Base-by-base conservation (phyloP, 176 grass and related monocot genomes). In the Zoysia pacifica region DNA sequence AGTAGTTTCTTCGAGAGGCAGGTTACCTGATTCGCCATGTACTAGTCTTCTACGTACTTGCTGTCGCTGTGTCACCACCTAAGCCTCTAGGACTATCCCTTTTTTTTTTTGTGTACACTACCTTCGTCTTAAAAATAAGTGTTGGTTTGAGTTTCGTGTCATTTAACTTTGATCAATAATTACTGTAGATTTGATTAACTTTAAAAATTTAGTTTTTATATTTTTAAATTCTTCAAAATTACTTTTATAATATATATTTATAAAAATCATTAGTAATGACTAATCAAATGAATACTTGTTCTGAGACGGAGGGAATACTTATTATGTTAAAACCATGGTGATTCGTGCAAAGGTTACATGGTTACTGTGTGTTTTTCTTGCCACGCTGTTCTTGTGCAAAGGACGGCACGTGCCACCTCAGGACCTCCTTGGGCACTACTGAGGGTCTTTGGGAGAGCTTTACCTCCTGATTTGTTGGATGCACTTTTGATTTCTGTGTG, bases 1-100 rank as follows among this genome's bases (percentile, higher is more conserved):
- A 53, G 62, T 69, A 76, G 87, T 28, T 53, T 35, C 64, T 69
- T 69, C n/a, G 70, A 71, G 50, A 49, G 55, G 76, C 81, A 79
- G 69, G 69, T 60, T 55, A 49, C 73, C 85, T 85, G 74, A 60
- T 73, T 81, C 67, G 40, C 65, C 64, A 45, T 69, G 75, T 84
- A 28, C 28, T 28, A 82, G 68, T 48, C 10, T 41, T 64, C 36
- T 76, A 69, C 38, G 58, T 55, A 48, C 39, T 28, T 52, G 43
- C 50, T 43, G 62, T 40, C 35, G 42, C 66, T 1, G n/a, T 81
- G 50, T 61, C 44, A 20, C 44, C 39, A 3, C 80, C 66, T 72
- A 70, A 85, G 65, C 70, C 58, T 28, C 28, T 28, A n/a, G 70
- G 60, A 54, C 73, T 47, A 84, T 69, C 72, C n/a, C 28, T 66